These are phyloP conservation scores for Ballota nigra DNA, from an alignment of 257 asterid genomes.

Conservation along the genomic window DNA sequence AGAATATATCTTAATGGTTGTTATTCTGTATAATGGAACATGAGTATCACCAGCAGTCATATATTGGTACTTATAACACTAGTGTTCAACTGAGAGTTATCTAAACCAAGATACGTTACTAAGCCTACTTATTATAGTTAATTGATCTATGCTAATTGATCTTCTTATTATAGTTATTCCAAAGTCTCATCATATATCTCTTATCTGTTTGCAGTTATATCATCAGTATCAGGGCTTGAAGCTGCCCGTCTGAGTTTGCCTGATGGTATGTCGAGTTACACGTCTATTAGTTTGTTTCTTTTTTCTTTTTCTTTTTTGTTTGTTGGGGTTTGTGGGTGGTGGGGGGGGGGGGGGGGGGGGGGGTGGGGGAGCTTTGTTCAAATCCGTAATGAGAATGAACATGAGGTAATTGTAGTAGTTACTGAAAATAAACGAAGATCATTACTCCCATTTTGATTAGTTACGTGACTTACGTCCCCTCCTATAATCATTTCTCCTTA, in stretches of 20 bases:
- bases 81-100: background rate
- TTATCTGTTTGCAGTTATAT: slow-evolving; percentile 43
- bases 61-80: background rate
- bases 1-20: no score
- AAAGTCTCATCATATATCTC: background rate
- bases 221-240: slow-evolving; percentile 57
- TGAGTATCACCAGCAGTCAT: background rate
- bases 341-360: no score
- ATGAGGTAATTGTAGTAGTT: no score
- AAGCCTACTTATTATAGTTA: background rate
- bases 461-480: no score
- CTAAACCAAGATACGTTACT: slow-evolving; percentile 1
- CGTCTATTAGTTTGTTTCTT: no score
- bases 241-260: slow-evolving; percentile 35
- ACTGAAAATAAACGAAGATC: no score
- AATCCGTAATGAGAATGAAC: no score
- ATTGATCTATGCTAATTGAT: background rate
- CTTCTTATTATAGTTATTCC: background rate
- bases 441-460: no score
- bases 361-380: no score
- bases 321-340: no score
- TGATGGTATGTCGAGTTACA: slow-evolving; percentile 40
- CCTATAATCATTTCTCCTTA: no score
- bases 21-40: background rate
- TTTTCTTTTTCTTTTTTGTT: no score